phyloP scores from a whole-genome alignment of 2,329 filamentous ascomycete species.

The Aspergillus sp. region DNA sequence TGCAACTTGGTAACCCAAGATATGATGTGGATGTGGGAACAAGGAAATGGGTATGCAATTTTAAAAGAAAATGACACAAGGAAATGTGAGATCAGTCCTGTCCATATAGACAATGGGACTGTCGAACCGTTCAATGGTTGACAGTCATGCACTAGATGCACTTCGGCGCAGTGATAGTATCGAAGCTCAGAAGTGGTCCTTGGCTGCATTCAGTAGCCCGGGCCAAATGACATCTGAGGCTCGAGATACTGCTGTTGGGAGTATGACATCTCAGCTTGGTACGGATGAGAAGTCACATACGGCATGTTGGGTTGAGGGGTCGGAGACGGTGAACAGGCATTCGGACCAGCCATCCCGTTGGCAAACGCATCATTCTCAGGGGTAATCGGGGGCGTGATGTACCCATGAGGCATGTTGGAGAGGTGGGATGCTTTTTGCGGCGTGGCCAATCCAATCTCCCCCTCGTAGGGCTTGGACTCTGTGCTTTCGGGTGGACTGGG shows the following conservation, averaged over 20 bases:
- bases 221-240: slow-evolving; percentile 34
- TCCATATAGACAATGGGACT: slow-evolving; percentile 8
- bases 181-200: too few relatives aligned
- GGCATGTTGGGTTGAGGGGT: slow-evolving; percentile 35
- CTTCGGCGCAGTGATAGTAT: slow-evolving; percentile 2
- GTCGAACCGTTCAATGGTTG: slow-evolving; percentile 11
- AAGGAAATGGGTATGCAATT: slow-evolving; percentile 36
- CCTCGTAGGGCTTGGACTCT: slow-evolving; percentile 40
- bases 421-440: slow-evolving; percentile 39
- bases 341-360: slow-evolving; percentile 25
- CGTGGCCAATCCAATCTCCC: slow-evolving; percentile 42
- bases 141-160: slow-evolving; percentile 14
- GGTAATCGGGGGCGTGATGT: slow-evolving; percentile 48
- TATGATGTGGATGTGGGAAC: slow-evolving; percentile 23
- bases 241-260: slow-evolving; percentile 32
- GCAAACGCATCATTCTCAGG: slow-evolving; percentile 44
- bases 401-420: slow-evolving; percentile 39
- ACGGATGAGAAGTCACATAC: slow-evolving; percentile 34
- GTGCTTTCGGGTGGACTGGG: slow-evolving; percentile 39
- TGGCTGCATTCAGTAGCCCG: slow-evolving; percentile 32
- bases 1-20: slow-evolving; percentile 33
- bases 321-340: slow-evolving; percentile 37
- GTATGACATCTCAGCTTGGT: slow-evolving; percentile 35
- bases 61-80: slow-evolving; percentile 19
- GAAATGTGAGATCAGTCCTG: slow-evolving; percentile 7